A percentile compares a stretch with the other conserved stretches of the same genome.
Evolutionary conservation across 2,329 filamentous ascomycete species (phyloP).

Genomic region (Penicillium sclerotigenum): DNA sequence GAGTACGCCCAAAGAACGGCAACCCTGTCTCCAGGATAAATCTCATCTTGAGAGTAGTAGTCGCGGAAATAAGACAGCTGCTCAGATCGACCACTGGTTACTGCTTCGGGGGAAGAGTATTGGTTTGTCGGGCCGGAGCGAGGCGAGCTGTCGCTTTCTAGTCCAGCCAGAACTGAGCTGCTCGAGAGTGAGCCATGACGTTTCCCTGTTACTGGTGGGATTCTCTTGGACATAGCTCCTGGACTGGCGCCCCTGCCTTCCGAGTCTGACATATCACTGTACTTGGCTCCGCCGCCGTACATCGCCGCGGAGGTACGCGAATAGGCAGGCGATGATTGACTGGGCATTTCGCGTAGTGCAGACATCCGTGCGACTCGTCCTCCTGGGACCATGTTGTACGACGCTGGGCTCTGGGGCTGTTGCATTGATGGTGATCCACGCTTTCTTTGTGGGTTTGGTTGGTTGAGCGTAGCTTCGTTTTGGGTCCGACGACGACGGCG

Average conservation of each 20-base stretch:
- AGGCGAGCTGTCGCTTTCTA: slow-evolving; percentile 69
- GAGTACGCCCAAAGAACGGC: slow-evolving; percentile 95
- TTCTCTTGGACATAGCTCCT: slow-evolving; percentile 58
- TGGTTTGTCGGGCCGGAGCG: slow-evolving; percentile 63
- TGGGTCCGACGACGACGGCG: slow-evolving; percentile 55
- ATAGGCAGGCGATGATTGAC: slow-evolving; percentile 58
- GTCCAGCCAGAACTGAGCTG: slow-evolving; percentile 65
- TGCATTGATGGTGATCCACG: slow-evolving; percentile 41
- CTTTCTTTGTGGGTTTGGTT: slow-evolving; percentile 67
- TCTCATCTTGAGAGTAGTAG: slow-evolving; percentile 96
- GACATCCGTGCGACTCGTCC: slow-evolving; percentile 95
- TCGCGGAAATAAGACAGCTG: slow-evolving; percentile 96
- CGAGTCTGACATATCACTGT: slow-evolving; percentile 56
- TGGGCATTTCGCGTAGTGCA: slow-evolving; percentile 74
- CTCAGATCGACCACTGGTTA: slow-evolving; percentile 88
- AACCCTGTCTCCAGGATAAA: slow-evolving; percentile 85
- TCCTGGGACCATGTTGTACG: slow-evolving; percentile 75
- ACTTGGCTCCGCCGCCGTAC: slow-evolving; percentile 46
- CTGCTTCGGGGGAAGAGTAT: slow-evolving; percentile 78
- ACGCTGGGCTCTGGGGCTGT: slow-evolving; percentile 44
- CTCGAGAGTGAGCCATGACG: slow-evolving; percentile 88
- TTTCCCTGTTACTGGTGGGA: slow-evolving; percentile 52
- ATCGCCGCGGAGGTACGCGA: slow-evolving; percentile 51
- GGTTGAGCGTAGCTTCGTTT: slow-evolving; percentile 79
- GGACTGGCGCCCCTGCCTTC: slow-evolving; percentile 71